Percentiles rank a stretch among this genome's conserved stretches.
phyloP scores from a whole-genome alignment of 352 stramenopile genomes.

The Globisporangium carolinianum region DNA sequence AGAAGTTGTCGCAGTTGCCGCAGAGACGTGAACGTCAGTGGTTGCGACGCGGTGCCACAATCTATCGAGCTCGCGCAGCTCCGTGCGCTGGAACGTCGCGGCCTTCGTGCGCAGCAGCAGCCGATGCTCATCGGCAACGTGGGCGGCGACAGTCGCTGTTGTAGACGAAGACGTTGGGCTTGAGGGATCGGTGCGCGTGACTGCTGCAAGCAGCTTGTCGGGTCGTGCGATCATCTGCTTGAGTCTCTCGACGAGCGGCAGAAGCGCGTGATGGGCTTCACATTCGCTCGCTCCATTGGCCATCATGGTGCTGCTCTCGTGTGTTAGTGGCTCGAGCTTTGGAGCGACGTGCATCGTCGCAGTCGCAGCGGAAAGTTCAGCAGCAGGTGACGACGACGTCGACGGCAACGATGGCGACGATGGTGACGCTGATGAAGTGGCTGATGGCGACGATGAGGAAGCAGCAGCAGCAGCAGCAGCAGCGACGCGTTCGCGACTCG shows the following conservation, averaged over 20 bases:
- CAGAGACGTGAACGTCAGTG: too few species aligned
- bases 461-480: conserved; percentile 1
- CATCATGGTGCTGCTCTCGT: conserved; percentile 4
- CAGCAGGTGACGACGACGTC: not conserved
- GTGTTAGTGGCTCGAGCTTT: not conserved
- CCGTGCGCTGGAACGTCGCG: conserved; percentile 22
- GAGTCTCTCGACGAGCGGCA: conserved; percentile 36
- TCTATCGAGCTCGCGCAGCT: conserved; percentile 18
- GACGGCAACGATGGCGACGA: not conserved
- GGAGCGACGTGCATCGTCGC: not conserved
- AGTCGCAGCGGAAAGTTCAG: not conserved
- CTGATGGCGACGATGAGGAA: not conserved
- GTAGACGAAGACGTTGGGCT: not conserved
- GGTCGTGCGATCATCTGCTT: conserved; percentile 42
- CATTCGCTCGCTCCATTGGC: conserved; percentile 1
- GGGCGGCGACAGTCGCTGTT: not conserved
- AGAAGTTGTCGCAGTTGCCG: too few species aligned
- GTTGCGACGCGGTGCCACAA: not conserved
- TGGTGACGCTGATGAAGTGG: not conserved
- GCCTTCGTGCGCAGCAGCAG: conserved; percentile 26
- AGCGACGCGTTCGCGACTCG: conserved; percentile 10
- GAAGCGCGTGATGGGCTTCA: conserved; percentile 21
- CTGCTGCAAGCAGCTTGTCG: conserved; percentile 35
- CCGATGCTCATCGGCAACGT: conserved; percentile 11
- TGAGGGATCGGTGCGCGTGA: conserved; percentile 15